Conservation (phyloP, 257 asterid species). For the Leonotis leonurus region DNA sequence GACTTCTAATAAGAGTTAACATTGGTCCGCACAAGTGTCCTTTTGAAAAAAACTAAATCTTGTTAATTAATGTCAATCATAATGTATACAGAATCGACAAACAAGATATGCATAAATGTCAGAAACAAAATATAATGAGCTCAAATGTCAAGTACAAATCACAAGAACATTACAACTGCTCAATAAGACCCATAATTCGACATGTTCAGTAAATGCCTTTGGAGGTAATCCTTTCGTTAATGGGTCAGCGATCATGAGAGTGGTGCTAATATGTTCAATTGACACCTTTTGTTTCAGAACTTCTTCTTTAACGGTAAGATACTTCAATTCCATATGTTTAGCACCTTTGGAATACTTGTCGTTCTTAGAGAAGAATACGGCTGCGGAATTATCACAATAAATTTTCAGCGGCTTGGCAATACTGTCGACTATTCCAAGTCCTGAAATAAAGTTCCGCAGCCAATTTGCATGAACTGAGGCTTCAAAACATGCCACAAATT, state of each 20-base stretch:
- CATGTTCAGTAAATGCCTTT: neutral
- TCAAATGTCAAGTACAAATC: neutral
- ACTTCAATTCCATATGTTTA: constrained; percentile 7
- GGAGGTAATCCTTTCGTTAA: neutral
- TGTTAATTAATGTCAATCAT: no score
- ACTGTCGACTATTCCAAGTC: neutral
- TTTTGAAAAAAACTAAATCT: neutral
- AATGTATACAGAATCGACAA: neutral
- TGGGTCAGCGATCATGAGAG: neutral
- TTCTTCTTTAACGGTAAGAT: neutral
- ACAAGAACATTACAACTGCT: neutral
- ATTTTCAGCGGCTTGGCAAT: neutral
- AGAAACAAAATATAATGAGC: neutral
- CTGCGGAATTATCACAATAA: neutral
- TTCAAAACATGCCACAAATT: neutral
- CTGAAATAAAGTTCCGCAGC: neutral
- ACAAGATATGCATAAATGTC: neutral
- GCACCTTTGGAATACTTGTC: constrained; percentile 7
- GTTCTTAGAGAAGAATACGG: neutral
- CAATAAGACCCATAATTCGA: neutral
- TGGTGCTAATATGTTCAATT: neutral
- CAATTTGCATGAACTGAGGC: neutral
- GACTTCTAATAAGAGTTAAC: neutral
- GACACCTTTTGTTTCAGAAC: neutral
- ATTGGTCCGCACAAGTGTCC: neutral